These are phyloP conservation scores for Neopestalotiopsis sp. DNA, from an alignment of 2,329 filamentous ascomycete genomes.

Conservation along the genomic window DNA sequence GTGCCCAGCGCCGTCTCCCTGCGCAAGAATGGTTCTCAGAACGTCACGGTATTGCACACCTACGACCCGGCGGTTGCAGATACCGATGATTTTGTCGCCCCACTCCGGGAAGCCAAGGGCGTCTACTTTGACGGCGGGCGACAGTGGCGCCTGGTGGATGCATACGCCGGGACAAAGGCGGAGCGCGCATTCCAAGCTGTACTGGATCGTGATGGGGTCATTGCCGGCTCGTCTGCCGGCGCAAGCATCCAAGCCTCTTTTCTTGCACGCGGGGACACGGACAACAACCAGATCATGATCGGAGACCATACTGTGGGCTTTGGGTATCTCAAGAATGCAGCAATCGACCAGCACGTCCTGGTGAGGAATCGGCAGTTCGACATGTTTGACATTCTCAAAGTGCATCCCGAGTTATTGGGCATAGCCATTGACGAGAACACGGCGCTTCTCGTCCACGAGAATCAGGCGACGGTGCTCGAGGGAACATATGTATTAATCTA, in stretches of 20 bases:
- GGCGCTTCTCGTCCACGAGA: constrained; percentile 36
- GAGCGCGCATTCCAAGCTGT: constrained; percentile 36
- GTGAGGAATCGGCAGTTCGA: constrained; percentile 38
- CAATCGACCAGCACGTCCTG: constrained; percentile 40
- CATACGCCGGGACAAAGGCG: constrained; percentile 37
- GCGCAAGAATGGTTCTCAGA: constrained; percentile 33
- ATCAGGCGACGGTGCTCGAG: constrained; percentile 34
- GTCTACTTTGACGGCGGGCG: constrained; percentile 40
- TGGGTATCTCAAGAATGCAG: constrained; percentile 35
- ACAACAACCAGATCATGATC: constrained; percentile 36
- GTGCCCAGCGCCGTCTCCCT: constrained; percentile 32
- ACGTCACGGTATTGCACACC: constrained; percentile 38
- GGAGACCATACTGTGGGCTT: constrained; percentile 39
- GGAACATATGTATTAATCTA: constrained; percentile 39
- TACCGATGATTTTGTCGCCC: constrained; percentile 37
- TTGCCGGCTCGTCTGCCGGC: constrained; percentile 37
- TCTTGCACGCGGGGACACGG: constrained; percentile 38
- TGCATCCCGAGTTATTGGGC: constrained; percentile 36
- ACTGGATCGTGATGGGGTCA: constrained; percentile 34
- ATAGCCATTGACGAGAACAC: constrained; percentile 40
- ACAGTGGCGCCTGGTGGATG: constrained; percentile 40
- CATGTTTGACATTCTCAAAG: constrained; percentile 40
- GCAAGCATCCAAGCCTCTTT: constrained; percentile 40
- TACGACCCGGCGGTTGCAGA: constrained; percentile 36
- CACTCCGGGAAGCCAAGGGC: constrained; percentile 30